Evolutionary conservation across 2,329 filamentous ascomycete genomes (phyloP).

Genomic region (Ascochyta lentis): DNA sequence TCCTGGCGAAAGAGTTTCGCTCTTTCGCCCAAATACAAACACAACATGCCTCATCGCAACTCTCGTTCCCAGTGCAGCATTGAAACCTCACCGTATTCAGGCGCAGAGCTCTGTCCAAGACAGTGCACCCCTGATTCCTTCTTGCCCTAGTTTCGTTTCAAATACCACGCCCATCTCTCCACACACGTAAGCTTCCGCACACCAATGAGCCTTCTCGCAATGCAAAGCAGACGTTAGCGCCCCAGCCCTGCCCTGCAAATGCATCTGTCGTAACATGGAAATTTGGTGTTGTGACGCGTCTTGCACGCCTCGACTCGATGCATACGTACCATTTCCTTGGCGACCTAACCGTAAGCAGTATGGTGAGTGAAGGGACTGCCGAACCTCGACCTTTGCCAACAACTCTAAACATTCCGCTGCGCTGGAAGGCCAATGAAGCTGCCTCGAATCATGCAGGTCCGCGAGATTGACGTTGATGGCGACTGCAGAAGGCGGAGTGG

Average conservation of each 20-base stretch:
- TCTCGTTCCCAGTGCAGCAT: neutral
- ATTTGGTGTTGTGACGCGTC: slow-evolving; percentile 16
- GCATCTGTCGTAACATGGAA: slow-evolving; percentile 1
- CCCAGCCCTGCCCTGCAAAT: neutral
- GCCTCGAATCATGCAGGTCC: slow-evolving; percentile 2
- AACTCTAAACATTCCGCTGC: neutral
- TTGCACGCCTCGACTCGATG: neutral
- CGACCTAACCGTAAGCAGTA: neutral
- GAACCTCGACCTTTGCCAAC: neutral
- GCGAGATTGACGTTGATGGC: slow-evolving; percentile 1
- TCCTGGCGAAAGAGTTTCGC: neutral
- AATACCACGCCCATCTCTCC: neutral
- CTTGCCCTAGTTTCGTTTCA: slow-evolving; percentile 9
- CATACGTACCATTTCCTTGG: slow-evolving; percentile 8
- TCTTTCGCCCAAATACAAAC: neutral
- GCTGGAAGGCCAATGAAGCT: neutral
- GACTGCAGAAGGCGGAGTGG: slow-evolving; percentile 8
- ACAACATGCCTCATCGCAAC: neutral
- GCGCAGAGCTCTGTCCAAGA: neutral
- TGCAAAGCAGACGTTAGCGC: neutral
- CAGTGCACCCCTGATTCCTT: neutral
- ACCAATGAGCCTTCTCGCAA: slow-evolving; percentile 5
- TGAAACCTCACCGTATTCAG: neutral
- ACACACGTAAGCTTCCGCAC: slow-evolving; percentile 5
- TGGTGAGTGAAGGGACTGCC: slow-evolving; percentile 7